Conservation (phyloP, 2,329 filamentous ascomycete genomes). For the Spiromastix sp. region DNA sequence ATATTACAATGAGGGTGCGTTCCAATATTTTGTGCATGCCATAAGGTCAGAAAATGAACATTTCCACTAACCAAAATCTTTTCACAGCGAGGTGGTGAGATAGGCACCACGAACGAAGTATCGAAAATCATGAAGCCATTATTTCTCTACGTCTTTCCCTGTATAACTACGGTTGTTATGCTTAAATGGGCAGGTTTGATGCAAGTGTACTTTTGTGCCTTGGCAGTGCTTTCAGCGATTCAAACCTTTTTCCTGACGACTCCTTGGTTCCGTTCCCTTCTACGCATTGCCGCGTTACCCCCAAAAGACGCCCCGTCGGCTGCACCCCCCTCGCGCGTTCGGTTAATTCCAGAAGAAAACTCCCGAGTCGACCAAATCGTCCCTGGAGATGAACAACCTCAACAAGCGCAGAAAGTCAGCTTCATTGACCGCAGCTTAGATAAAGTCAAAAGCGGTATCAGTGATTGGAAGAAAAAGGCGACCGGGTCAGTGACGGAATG, state of each 20-base stretch:
- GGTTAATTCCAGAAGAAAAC: slow-evolving; percentile 4
- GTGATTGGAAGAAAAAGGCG: slow-evolving; percentile 15
- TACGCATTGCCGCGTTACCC: slow-evolving; percentile 18
- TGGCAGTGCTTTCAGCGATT: slow-evolving; percentile 24
- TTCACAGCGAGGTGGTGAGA: slow-evolving; percentile 25
- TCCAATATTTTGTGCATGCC: background rate
- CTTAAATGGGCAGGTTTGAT: slow-evolving; percentile 45
- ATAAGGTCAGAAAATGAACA: too few species aligned
- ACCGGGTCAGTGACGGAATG: too few species aligned
- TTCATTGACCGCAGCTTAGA: slow-evolving; percentile 27
- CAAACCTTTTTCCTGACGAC: slow-evolving; percentile 39
- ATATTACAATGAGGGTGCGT: slow-evolving; percentile 49
- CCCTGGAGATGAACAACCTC: slow-evolving; percentile 6
- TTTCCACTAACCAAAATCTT: too few species aligned
- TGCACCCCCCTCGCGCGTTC: slow-evolving; percentile 2
- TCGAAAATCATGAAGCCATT: slow-evolving; percentile 23
- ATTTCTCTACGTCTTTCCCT: slow-evolving; percentile 39
- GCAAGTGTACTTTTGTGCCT: slow-evolving; percentile 52
- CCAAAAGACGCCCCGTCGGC: background rate
- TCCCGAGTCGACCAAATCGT: slow-evolving; percentile 8
- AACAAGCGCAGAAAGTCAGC: slow-evolving; percentile 13
- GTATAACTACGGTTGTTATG: slow-evolving; percentile 44
- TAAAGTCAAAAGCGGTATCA: slow-evolving; percentile 14
- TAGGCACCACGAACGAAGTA: too few species aligned
- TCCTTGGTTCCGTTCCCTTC: slow-evolving; percentile 18